Conservation (phyloP, 2,329 filamentous ascomycete species). For the Penicillium brasilianum region DNA sequence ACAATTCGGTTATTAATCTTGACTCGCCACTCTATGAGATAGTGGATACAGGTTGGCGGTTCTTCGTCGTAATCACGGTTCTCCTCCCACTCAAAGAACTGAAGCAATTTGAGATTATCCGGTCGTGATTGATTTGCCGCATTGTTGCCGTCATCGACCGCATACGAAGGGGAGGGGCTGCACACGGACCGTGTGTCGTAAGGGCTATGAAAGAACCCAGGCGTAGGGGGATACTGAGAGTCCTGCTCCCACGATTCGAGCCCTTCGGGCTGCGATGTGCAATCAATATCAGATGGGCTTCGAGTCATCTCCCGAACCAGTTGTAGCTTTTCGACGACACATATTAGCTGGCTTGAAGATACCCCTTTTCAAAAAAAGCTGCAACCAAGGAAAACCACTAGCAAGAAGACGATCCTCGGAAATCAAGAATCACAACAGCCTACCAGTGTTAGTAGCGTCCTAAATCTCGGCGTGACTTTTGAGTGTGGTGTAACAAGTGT, state of each 20-base stretch:
- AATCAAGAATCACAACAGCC: not conserved
- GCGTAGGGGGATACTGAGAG: conserved; percentile 11
- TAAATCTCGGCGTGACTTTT: not conserved
- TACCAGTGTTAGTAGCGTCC: not conserved
- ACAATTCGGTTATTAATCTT: conserved; percentile 20
- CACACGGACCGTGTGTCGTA: not conserved
- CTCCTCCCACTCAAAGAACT: conserved; percentile 13
- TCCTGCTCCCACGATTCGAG: conserved; percentile 13
- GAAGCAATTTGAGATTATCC: conserved; percentile 11
- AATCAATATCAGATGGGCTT: conserved; percentile 11
- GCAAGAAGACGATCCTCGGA: not conserved
- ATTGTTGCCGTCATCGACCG: not conserved
- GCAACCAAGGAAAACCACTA: too few species aligned
- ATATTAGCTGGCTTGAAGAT: too few species aligned
- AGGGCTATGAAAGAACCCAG: not conserved
- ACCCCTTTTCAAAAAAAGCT: not conserved
- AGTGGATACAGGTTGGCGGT: conserved; percentile 19
- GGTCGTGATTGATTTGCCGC: not conserved
- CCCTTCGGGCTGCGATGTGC: conserved; percentile 7
- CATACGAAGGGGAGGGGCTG: conserved; percentile 11
- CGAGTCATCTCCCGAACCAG: conserved; percentile 4
- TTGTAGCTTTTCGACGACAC: too few species aligned
- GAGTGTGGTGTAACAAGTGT: not conserved
- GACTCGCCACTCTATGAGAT: conserved; percentile 36
- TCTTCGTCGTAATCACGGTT: conserved; percentile 9